Evolutionary conservation across 441 rosid species (phyloP).

Genomic region (Croton setiger): DNA sequence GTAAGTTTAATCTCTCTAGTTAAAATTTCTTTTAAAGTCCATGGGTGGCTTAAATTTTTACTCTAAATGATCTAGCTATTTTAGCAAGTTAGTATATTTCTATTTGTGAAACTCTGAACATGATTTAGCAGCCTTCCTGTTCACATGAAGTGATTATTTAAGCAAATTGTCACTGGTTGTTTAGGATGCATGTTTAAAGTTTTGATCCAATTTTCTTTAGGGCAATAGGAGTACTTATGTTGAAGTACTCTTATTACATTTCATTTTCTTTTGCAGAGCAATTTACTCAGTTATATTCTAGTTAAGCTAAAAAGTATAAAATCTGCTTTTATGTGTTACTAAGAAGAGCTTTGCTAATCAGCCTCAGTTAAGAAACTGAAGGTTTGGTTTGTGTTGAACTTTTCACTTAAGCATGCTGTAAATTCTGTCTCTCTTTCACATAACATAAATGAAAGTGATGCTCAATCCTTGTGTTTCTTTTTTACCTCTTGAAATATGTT

Average conservation of each 20-base stretch:
- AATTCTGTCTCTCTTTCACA: no score
- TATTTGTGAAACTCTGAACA: not conserved
- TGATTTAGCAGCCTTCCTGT: not conserved
- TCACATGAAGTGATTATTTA: not conserved
- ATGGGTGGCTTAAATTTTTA: not conserved
- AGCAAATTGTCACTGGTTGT: not conserved
- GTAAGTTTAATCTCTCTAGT: conserved; percentile 42
- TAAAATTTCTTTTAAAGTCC: not conserved
- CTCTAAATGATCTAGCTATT: not conserved
- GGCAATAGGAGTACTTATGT: not conserved
- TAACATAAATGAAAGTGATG: no score
- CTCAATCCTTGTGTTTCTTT: no score
- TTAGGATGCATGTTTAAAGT: no score
- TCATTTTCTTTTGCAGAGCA: conserved; percentile 4
- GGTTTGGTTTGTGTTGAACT: not conserved
- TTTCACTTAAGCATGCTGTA: not conserved
- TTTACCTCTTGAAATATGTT: no score
- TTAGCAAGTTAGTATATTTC: not conserved
- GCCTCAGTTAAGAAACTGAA: conserved; percentile 5
- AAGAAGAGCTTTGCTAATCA: not conserved
- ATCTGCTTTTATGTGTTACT: not conserved
- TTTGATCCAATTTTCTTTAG: no score
- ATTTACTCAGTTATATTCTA: not conserved
- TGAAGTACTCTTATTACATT: not conserved
- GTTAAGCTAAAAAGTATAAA: not conserved